A percentile compares a stretch with the other conserved stretches of the same genome.
These are phyloP conservation scores for Paraleonurus japonicus DNA, from an alignment of 257 asterid species.

Conservation along the genomic window DNA sequence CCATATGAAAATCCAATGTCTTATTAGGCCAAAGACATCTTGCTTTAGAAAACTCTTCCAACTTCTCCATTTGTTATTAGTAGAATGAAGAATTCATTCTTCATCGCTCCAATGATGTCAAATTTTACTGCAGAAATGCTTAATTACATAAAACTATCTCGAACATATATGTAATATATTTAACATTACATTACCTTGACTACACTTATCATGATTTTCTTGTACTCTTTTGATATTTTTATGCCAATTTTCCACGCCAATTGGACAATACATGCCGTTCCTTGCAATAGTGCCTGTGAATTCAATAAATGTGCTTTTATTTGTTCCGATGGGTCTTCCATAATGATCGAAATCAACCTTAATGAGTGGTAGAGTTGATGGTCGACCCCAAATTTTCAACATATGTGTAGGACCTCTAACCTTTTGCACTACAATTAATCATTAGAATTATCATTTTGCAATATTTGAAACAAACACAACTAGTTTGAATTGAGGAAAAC, in stretches of 20 bases:
- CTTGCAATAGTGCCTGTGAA: slow-evolving; percentile 1
- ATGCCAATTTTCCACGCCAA: slow-evolving; percentile 17
- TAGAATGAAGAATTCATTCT: slow-evolving; percentile 4
- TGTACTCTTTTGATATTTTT: background rate
- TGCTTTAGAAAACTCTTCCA: slow-evolving; percentile 5
- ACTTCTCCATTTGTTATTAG: background rate
- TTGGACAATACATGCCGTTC: background rate
- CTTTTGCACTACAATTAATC: too few species aligned
- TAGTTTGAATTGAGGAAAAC: background rate
- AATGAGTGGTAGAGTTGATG: background rate
- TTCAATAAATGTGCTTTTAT: background rate
- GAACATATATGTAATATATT: background rate
- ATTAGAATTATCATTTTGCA: too few species aligned
- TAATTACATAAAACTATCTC: background rate
- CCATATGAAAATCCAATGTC: too few species aligned
- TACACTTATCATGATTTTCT: background rate
- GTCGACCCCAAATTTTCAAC: slow-evolving; percentile 21
- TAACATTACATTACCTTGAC: slow-evolving; percentile 4
- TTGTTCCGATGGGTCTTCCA: slow-evolving; percentile 7
- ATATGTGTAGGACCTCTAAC: too few species aligned
- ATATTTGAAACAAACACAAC: background rate
- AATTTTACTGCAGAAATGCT: background rate
- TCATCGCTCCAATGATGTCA: slow-evolving; percentile 2
- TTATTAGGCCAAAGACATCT: background rate
- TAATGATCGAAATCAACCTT: background rate